These are phyloP conservation scores for Casuarina glauca DNA, from an alignment of 306 rosid species.

Conservation along the genomic window DNA sequence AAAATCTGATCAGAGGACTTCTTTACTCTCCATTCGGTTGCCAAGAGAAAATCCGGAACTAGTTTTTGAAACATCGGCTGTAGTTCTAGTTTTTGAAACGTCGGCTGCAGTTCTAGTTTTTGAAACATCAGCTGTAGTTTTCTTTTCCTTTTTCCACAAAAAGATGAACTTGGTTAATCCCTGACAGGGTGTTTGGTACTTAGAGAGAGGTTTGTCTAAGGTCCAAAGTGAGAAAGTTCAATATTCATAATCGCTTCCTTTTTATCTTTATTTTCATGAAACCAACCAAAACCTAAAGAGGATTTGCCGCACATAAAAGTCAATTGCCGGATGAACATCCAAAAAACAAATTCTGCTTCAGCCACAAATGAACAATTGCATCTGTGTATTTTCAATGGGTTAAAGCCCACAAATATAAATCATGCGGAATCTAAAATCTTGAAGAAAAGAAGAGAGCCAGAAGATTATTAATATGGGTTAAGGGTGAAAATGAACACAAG, in stretches of 20 bases:
- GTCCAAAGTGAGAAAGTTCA: neutral
- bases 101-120: neutral
- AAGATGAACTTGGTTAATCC: neutral
- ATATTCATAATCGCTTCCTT: neutral
- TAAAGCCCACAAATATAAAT: constrained; percentile 21
- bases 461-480: constrained; percentile 23
- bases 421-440: constrained; percentile 17
- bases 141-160: neutral
- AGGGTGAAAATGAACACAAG: constrained; percentile 4
- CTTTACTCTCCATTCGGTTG: constrained; percentile 2
- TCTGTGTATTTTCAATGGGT: constrained; percentile 3
- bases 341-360: constrained; percentile 4
- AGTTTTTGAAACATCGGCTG: neutral
- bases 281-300: neutral
- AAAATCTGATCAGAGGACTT: constrained; percentile 11
- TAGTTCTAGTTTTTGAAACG: neutral
- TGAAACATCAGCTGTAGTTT: neutral
- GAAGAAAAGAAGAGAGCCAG: neutral
- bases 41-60: constrained; percentile 3
- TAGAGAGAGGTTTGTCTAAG: neutral
- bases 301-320: constrained; percentile 3
- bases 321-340: constrained; percentile 20
- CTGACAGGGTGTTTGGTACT: neutral
- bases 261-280: neutral
- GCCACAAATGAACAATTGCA: constrained; percentile 1